phyloP scores from a whole-genome alignment of 2,329 filamentous ascomycete species.

The Colletotrichum sp. region DNA sequence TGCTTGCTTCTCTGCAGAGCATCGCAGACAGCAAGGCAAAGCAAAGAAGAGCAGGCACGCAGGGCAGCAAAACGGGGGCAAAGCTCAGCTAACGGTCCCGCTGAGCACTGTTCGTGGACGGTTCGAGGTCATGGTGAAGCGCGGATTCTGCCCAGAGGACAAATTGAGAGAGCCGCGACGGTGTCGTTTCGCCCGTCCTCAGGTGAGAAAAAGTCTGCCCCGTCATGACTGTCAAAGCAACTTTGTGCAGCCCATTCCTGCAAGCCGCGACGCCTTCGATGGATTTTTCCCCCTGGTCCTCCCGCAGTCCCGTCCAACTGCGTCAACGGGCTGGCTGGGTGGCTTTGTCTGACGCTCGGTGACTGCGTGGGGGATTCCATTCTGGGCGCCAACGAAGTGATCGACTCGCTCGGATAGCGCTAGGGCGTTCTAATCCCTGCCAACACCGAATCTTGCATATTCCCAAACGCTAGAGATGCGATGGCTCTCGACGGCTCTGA shows the following conservation, averaged over 20 bases:
- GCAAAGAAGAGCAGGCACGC: background rate
- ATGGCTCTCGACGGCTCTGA: conserved; percentile 11
- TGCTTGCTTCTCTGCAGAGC: background rate
- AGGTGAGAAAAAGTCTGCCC: conserved; percentile 11
- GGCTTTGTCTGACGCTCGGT: conserved; percentile 12
- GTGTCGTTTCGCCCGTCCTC: background rate
- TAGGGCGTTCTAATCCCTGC: conserved; percentile 15
- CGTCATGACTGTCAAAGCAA: conserved; percentile 18
- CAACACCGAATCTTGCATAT: conserved; percentile 21
- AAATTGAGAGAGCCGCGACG: background rate
- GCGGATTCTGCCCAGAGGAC: background rate
- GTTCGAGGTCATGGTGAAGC: background rate
- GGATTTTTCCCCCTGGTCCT: background rate
- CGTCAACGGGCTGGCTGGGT: background rate
- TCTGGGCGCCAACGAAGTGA: conserved; percentile 14
- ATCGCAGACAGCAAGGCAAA: background rate
- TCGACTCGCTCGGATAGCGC: conserved; percentile 19
- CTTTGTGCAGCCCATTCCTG: background rate
- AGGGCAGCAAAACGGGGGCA: background rate
- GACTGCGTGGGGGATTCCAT: conserved; percentile 13
- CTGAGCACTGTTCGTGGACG: background rate
- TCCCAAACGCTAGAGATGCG: conserved; percentile 19
- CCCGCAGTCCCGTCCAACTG: background rate
- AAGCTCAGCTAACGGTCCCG: background rate
- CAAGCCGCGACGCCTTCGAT: background rate